These are phyloP conservation scores for Mycena vitilis DNA, from an alignment of 768 basidiomycete genomes.

Conservation along the genomic window DNA sequence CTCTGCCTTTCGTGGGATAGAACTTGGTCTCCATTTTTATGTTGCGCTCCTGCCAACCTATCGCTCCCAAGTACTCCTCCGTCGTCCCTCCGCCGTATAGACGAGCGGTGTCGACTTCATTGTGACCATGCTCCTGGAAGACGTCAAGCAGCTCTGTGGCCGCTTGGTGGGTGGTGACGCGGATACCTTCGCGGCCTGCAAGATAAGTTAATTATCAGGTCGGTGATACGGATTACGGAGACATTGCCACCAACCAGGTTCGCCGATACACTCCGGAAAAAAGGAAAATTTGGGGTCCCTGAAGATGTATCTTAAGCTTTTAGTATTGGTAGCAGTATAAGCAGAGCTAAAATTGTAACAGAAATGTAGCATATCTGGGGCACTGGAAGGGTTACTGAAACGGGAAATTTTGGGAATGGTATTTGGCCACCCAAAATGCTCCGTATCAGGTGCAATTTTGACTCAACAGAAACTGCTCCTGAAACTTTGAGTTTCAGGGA, in stretches of 20 bases:
- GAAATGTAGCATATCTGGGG: too few relatives aligned
- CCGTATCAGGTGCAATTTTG: too few relatives aligned
- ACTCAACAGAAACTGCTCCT: too few relatives aligned
- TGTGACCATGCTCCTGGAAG: conserved; percentile 58
- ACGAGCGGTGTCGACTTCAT: conserved; percentile 47
- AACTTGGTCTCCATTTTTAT: conserved; percentile 61
- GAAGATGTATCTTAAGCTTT: too few relatives aligned
- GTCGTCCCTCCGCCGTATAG: conserved; percentile 26
- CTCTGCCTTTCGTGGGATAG: conserved; percentile 45
- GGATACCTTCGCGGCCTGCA: background rate
- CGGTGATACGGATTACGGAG: background rate
- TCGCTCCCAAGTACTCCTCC: conserved; percentile 52
- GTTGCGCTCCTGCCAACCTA: conserved; percentile 54
- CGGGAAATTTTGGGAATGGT: too few relatives aligned
- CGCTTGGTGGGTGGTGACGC: conserved; percentile 2
- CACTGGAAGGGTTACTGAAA: too few relatives aligned
- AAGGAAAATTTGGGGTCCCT: too few relatives aligned
- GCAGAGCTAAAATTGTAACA: too few relatives aligned
- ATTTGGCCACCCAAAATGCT: too few relatives aligned
- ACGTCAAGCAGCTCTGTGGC: conserved; percentile 52
- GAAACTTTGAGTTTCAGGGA: too few relatives aligned
- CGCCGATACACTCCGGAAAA: too few relatives aligned
- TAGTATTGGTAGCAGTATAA: too few relatives aligned
- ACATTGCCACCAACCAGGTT: background rate
- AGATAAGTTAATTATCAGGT: background rate